phyloP scores from a whole-genome alignment of 2,329 filamentous ascomycete species.

The Penicillium brasilianum region DNA sequence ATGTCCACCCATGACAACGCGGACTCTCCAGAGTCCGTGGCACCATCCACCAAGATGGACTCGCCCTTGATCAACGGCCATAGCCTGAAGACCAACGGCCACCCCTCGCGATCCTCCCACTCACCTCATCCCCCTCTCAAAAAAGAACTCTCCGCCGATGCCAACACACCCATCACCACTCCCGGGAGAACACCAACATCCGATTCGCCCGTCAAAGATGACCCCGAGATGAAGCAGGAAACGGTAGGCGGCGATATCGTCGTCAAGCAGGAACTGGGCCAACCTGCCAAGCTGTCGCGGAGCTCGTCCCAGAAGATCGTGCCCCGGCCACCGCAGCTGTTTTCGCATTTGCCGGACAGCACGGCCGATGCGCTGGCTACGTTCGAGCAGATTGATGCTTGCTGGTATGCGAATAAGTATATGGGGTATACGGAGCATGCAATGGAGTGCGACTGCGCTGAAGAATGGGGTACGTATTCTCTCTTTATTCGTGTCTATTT shows the following conservation, averaged over 20 bases:
- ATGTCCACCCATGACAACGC: slow-evolving; percentile 50
- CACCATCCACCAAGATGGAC: slow-evolving; percentile 39
- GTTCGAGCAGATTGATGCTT: slow-evolving; percentile 83
- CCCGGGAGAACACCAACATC: slow-evolving; percentile 6
- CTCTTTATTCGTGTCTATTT: slow-evolving; percentile 30
- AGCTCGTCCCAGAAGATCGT: slow-evolving; percentile 73
- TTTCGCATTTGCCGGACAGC: slow-evolving; percentile 75
- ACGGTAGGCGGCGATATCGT: slow-evolving; percentile 65
- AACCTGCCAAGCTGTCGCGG: slow-evolving; percentile 73
- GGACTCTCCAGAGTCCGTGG: slow-evolving; percentile 46
- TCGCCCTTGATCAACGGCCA: slow-evolving; percentile 33
- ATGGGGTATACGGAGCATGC: slow-evolving; percentile 91
- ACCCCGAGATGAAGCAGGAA: slow-evolving; percentile 50
- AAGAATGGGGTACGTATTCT: slow-evolving; percentile 83
- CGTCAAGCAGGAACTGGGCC: slow-evolving; percentile 67
- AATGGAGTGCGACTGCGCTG: slow-evolving; percentile 91
- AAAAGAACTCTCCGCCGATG: slow-evolving; percentile 26
- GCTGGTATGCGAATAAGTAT: slow-evolving; percentile 88
- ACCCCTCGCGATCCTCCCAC: slow-evolving; percentile 22
- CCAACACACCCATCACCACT: not conserved
- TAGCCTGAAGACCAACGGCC: slow-evolving; percentile 28
- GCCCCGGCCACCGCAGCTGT: slow-evolving; percentile 68
- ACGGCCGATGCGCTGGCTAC: slow-evolving; percentile 74
- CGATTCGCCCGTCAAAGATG: slow-evolving; percentile 23
- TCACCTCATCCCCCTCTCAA: slow-evolving; percentile 25